Base-by-base conservation (phyloP, 1,139 yeast genomes). In the Protomyces inouyei region DNA sequence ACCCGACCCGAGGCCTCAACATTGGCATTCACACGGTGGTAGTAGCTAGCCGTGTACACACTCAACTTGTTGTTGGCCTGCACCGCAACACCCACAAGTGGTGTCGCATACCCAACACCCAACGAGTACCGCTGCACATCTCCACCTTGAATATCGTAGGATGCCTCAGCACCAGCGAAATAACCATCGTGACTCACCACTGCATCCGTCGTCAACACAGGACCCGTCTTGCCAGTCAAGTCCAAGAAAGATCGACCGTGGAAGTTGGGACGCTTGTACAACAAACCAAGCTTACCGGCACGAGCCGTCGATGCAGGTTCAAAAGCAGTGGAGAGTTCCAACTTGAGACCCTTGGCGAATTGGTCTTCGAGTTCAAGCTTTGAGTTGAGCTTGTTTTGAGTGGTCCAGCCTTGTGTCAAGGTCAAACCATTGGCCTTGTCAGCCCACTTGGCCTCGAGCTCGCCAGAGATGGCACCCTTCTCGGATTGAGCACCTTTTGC, bases 351-450 rank as follows among this genome's bases (percentile, higher is more conserved):
- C 73, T 96, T 96, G 70, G 97, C 88, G 79, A 92, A 84, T 73
- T 91, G 88, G 78, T 92, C 96, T 69, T 87, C 84, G 75, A 93
- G 83, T 82, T 92, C 98, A 73, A 93, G 83, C 84, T 90, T 92
- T 80, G 98, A 89, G 82, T 85, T 88, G 76, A 93, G 82, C 71
- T 88, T 83, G 79, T 93, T 93, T 78, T 96, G 87, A 73, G 96
- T 89, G 82, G 91, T 87, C 97, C 98, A 92, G 75, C 97, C 96
- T 82, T 93, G 98, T 72, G 97, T 90, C 75, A 93, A 81, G 71
- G 97, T 86, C 76, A 93, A 82, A 70, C 98, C 98, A 70, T 95
- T 83, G 70, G 92, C 83, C 83, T 91, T 91, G 85, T 95, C 98
- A 69, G 88, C 80, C 83, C 87, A 89, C 82, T 89, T 90, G 73